Base-by-base conservation (phyloP, 805 yeast species). In the Pichia kluyveri region DNA sequence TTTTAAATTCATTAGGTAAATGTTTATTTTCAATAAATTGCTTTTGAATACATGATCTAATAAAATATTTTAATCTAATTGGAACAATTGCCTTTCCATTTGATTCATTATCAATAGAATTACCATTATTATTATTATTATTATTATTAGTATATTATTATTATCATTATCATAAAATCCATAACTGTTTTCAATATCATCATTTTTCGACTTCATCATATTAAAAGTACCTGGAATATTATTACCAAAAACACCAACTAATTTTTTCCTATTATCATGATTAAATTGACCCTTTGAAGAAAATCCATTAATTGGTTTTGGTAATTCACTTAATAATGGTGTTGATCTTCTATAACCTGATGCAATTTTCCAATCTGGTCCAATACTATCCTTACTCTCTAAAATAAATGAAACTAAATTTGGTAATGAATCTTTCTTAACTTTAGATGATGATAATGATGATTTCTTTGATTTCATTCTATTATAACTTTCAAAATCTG, bases 41-140 rank as follows among this genome's bases (percentile, higher is more conserved):
- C 59, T 80, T 80, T 51, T 74, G 77, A 34, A 81, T 64, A 56
- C 83, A 78, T 10, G 86, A 73, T 52, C 82, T 71, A 8, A 48
- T 48, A 53, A 83, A 63, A 53, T 69, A 74, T 55, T 70, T 77
- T 50, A 79, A 68, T 51, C 83, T 67, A 7, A 61, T 61, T 2
- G 88, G 87, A 56, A 82, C 66, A 31, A 61, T 66, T 0, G 77
- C 76, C 36, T 54, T 65, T 19, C 59, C 58, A 8, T 54, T 44
- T 10, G 23, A 48, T 17, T 39, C 46, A 19, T 23, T 39, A 27
- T n/a, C 39, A 31, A 6, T 41, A 6, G 17, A 32, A 17, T 28
- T 40, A 40, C 34, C 27, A n/a, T 40, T 42, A 23, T 41, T 40
- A 30, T 17, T 44, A 38, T 17, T 44, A 34, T 30, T 40, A 38